Conservation (phyloP, 139 green algal genomes). For the Tetradesmus obliquus region DNA sequence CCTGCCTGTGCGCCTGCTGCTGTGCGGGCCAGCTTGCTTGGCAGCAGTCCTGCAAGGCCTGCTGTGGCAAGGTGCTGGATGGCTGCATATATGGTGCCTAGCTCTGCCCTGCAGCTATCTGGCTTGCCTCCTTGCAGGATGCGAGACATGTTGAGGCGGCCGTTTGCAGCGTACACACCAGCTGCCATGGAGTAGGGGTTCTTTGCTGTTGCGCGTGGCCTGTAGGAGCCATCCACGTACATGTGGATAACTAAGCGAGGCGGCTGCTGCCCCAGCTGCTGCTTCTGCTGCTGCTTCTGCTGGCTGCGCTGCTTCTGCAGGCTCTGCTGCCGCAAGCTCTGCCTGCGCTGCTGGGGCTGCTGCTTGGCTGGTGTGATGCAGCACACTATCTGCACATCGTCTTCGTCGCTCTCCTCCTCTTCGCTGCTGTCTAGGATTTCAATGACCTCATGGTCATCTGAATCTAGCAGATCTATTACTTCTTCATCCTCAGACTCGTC, state of each 20-base stretch:
- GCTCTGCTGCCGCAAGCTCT: neutral
- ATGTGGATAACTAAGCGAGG: neutral
- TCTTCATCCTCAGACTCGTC: neutral
- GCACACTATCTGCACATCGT: conserved; percentile 18
- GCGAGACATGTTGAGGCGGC: neutral
- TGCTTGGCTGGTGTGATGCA: neutral
- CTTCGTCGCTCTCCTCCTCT: neutral
- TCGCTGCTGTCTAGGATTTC: neutral
- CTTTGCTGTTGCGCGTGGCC: neutral
- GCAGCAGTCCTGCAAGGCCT: conserved; percentile 15
- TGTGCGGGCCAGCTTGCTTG: neutral
- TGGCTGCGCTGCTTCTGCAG: neutral
- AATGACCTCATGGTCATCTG: neutral
- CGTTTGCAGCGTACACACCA: neutral
- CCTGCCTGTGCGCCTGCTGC: neutral
- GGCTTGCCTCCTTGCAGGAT: neutral
- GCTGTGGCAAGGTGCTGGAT: conserved; percentile 5
- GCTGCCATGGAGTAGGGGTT: conserved; percentile 1
- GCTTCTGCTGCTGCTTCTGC: neutral
- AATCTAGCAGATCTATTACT: neutral
- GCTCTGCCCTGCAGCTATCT: conserved; percentile 33
- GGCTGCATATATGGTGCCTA: conserved; percentile 18
- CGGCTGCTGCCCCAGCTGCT: neutral
- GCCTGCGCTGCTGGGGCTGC: neutral
- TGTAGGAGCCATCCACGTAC: conserved; percentile 26